Evolutionary conservation across 176 grass and related monocot genomes (phyloP).

Genomic region (Puya raimondii): DNA sequence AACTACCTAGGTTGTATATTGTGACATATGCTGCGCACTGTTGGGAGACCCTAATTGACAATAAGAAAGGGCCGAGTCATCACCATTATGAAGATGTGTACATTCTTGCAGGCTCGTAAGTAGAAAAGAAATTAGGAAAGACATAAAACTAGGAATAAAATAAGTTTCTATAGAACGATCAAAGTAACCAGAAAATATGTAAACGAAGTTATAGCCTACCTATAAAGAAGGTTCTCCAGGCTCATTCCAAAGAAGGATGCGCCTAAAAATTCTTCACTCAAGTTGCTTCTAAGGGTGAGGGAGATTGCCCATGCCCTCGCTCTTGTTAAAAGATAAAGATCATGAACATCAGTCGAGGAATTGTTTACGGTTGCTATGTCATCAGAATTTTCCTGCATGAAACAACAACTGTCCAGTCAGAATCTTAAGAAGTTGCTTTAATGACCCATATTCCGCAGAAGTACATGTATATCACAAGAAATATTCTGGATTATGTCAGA

Average conservation of each 20-base stretch:
- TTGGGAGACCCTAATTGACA: too few relatives aligned
- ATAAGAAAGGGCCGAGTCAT: too few relatives aligned
- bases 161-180: too few relatives aligned
- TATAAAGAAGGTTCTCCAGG: slow-evolving; percentile 55
- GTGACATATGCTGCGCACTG: too few relatives aligned
- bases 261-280: slow-evolving; percentile 51
- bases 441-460: background rate
- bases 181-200: background rate
- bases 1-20: too few relatives aligned
- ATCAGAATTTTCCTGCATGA: slow-evolving; percentile 31
- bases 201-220: slow-evolving; percentile 36
- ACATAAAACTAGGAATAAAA: too few relatives aligned
- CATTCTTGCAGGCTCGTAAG: too few relatives aligned
- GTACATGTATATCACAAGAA: background rate
- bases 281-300: slow-evolving; percentile 41
- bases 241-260: slow-evolving; percentile 52
- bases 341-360: slow-evolving; percentile 7
- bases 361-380: slow-evolving; percentile 26
- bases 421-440: background rate
- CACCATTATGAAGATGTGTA: too few relatives aligned
- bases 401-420: slow-evolving; percentile 13
- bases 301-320: slow-evolving; percentile 71
- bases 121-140: too few relatives aligned
- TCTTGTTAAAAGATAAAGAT: slow-evolving; percentile 53
- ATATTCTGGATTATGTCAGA: background rate